Conservation (phyloP, 2,329 filamentous ascomycete species). For the Botrytis galanthina region DNA sequence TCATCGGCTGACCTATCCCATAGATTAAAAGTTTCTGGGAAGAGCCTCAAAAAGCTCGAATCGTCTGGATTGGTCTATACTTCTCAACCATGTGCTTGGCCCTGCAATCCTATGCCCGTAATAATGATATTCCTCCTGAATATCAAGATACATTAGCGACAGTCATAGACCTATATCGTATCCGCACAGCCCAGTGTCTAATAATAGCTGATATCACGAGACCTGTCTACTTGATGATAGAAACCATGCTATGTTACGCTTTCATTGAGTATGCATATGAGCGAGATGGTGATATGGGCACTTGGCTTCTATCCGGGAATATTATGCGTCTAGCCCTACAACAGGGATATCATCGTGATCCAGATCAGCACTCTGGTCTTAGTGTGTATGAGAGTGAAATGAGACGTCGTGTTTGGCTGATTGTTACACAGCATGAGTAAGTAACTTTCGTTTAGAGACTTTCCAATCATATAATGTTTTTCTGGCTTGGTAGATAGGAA, state of each 20-base stretch:
- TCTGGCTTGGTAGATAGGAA: background rate
- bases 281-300: slow-evolving; percentile 53
- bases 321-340: slow-evolving; percentile 55
- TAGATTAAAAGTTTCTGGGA: slow-evolving; percentile 48
- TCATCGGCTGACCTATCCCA: slow-evolving; percentile 30
- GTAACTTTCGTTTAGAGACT: background rate
- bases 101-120: slow-evolving; percentile 45
- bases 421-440: slow-evolving; percentile 55
- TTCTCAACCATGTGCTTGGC: slow-evolving; percentile 36
- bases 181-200: slow-evolving; percentile 50
- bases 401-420: slow-evolving; percentile 57
- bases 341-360: slow-evolving; percentile 59
- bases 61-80: slow-evolving; percentile 53
- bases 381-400: slow-evolving; percentile 58
- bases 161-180: slow-evolving; percentile 45
- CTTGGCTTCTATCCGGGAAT: slow-evolving; percentile 51
- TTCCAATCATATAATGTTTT: background rate
- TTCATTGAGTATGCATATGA: slow-evolving; percentile 43
- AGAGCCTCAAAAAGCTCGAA: slow-evolving; percentile 41
- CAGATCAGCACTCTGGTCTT: slow-evolving; percentile 49
- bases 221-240: slow-evolving; percentile 47
- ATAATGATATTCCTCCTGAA: slow-evolving; percentile 48
- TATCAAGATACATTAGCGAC: slow-evolving; percentile 46
- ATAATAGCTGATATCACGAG: slow-evolving; percentile 49
- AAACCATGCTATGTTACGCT: slow-evolving; percentile 49